Evolutionary conservation across 163 green algal species (phyloP), one percentile per base, ranked within the genome.

Genomic region (Picocystis sp.): DNA sequence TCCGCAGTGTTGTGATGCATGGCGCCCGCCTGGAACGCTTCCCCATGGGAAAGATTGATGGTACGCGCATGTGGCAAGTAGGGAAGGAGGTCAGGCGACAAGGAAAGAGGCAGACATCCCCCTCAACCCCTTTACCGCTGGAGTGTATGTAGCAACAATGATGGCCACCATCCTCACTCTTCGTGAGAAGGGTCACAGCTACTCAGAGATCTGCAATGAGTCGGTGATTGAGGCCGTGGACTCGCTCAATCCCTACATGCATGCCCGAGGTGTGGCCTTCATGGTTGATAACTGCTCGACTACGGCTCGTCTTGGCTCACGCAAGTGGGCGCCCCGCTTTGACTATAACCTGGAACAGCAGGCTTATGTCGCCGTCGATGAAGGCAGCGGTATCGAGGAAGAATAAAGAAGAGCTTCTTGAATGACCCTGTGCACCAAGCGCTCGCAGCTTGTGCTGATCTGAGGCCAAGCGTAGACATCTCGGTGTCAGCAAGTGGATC

Each of bases 251-350:
- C 90, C 90, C 25, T 98, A 96, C 85, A 97, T 98, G 90, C 90
- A 98, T 62, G 90, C 90, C 0, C 73, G 84, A 42, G 90, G 90
- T 50, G 88, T 98, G 1, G 88, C 89, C n/a, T 98, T 97, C 80
- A 98, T 98, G 90, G 84, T 98, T 6, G 90, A 98, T 73, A 98
- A 98, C 82, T 98, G 90, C 87, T 94, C 82, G n/a, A 95, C 94
- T 78, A 98, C 90, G 34, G 90, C 90, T 8, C 82, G 90, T 62
- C 78, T 98, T 38, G 90, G 90, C 53, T 81, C 69, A 42, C 72
- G 90, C 56, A 98, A 98, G 78, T 98, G 90, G 90, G 89, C 86
- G 0, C 89, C 89, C 10, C 77, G 89, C 51, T 72, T 73, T 33
- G 94, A 97, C 61, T 89, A 97, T 78, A 96, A 94, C 75, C 81